Conservation (phyloP, 257 asterid species). For the Osmanthus fragrans region DNA sequence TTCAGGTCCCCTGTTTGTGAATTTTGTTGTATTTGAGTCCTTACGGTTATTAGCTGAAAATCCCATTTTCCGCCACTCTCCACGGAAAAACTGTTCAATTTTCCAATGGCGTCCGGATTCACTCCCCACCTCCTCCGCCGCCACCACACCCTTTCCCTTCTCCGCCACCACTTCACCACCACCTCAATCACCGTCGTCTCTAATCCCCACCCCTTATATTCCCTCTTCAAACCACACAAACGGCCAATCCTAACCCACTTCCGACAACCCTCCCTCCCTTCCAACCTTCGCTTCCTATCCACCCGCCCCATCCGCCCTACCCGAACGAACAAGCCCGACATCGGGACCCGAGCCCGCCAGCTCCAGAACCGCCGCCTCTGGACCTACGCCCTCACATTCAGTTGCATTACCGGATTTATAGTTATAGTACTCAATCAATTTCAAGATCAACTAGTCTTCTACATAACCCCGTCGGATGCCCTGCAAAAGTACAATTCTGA, state of each 20-base stretch:
- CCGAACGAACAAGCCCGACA: conserved; percentile 56
- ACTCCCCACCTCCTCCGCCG: conserved; percentile 44
- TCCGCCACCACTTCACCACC: conserved; percentile 30
- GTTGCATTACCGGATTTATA: conserved; percentile 85
- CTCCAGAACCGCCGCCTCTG: conserved; percentile 90
- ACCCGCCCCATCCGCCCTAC: conserved; percentile 19
- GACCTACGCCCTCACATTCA: conserved; percentile 77
- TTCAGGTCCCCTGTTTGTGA: background rate
- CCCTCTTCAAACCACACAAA: conserved; percentile 21
- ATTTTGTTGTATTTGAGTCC: too few species aligned
- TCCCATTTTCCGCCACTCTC: background rate
- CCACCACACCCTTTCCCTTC: conserved; percentile 24
- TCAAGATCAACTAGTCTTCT: conserved; percentile 91
- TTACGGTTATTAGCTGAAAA: background rate
- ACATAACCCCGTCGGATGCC: conserved; percentile 86
- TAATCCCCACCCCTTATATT: conserved; percentile 25
- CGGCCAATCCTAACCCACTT: conserved; percentile 40
- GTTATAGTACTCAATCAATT: conserved; percentile 83
- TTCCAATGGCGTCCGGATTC: conserved; percentile 51
- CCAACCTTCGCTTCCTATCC: conserved; percentile 40
- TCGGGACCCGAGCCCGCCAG: conserved; percentile 83
- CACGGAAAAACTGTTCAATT: background rate
- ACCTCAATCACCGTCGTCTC: conserved; percentile 26
- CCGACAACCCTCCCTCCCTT: conserved; percentile 24
- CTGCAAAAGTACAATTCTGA: conserved; percentile 52